A percentile compares a stretch with the other conserved stretches of the same genome.
Evolutionary conservation across 352 stramenopile species (phyloP).

Genomic region (Phytophthora palmivora): DNA sequence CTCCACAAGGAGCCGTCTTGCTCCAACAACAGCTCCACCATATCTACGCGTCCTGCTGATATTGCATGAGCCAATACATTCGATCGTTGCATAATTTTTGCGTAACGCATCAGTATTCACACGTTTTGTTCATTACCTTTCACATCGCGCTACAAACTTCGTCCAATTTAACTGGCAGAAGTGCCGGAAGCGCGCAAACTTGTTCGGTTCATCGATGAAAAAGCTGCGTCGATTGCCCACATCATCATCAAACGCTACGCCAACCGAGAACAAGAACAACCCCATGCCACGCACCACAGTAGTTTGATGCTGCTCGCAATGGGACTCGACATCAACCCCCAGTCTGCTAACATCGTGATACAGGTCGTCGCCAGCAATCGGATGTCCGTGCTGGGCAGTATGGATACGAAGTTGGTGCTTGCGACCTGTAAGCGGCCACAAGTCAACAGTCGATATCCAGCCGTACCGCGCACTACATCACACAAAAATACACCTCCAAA

Average conservation of each 20-base stretch:
- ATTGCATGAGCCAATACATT: too few relatives aligned
- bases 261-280: conserved; percentile 61
- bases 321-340: background rate
- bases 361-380: conserved; percentile 72
- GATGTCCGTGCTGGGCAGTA: conserved; percentile 58
- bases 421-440: conserved; percentile 73
- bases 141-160: conserved; percentile 10
- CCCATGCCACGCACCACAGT: conserved; percentile 56
- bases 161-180: conserved; percentile 67
- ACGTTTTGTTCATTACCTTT: conserved; percentile 5
- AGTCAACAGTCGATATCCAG: conserved; percentile 68
- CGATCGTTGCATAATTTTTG: too few relatives aligned
- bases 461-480: conserved; percentile 50
- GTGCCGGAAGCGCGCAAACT: conserved; percentile 66
- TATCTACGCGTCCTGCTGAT: too few relatives aligned
- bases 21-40: too few relatives aligned
- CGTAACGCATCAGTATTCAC: too few relatives aligned
- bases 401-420: conserved; percentile 80
- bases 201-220: conserved; percentile 55
- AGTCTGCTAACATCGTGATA: conserved; percentile 44
- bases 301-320: conserved; percentile 1
- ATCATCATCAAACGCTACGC: conserved; percentile 50
- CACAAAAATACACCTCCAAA: conserved; percentile 7
- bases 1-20: too few relatives aligned
- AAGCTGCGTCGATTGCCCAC: conserved; percentile 50